Percentiles rank a stretch among this genome's conserved stretches.
Evolutionary conservation across 2,329 filamentous ascomycete species (phyloP).

Genomic region (Epichloe baconii): DNA sequence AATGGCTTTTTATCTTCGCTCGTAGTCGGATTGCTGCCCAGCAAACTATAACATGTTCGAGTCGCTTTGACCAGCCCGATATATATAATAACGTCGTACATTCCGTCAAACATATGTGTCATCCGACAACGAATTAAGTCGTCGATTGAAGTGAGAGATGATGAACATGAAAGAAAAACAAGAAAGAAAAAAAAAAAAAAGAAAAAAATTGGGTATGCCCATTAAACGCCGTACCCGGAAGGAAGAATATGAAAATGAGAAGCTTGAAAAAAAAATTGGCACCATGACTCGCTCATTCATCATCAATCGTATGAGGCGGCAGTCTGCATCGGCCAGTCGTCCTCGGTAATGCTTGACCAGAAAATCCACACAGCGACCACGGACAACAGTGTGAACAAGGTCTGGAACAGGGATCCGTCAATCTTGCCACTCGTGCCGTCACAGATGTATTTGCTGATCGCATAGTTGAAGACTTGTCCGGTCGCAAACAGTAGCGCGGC

Average conservation of each 20-base stretch:
- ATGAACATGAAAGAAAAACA: slow-evolving; percentile 7
- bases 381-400: slow-evolving; percentile 75
- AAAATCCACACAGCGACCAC: slow-evolving; percentile 84
- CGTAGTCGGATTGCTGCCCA: not conserved
- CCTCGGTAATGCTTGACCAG: slow-evolving; percentile 98
- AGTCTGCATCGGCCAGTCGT: slow-evolving; percentile 71
- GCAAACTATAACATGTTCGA: not conserved
- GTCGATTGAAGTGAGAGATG: slow-evolving; percentile 2
- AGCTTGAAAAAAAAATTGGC: not conserved
- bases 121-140: not conserved
- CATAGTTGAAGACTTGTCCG: slow-evolving; percentile 93
- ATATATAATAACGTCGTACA: not conserved
- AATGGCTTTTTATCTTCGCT: not conserved
- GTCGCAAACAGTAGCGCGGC: slow-evolving; percentile 77
- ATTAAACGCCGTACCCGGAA: slow-evolving; percentile 12
- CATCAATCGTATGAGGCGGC: slow-evolving; percentile 26
- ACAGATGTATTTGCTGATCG: slow-evolving; percentile 84
- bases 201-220: slow-evolving; percentile 10
- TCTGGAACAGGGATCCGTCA: slow-evolving; percentile 86
- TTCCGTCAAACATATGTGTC: not conserved
- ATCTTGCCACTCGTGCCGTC: slow-evolving; percentile 71
- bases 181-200: slow-evolving; percentile 3
- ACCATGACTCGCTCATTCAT: not conserved
- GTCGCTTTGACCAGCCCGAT: not conserved
- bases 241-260: slow-evolving; percentile 2